phyloP scores from a whole-genome alignment of 371 early-diverging fungal species.

The Dentiscutata heterogama region DNA sequence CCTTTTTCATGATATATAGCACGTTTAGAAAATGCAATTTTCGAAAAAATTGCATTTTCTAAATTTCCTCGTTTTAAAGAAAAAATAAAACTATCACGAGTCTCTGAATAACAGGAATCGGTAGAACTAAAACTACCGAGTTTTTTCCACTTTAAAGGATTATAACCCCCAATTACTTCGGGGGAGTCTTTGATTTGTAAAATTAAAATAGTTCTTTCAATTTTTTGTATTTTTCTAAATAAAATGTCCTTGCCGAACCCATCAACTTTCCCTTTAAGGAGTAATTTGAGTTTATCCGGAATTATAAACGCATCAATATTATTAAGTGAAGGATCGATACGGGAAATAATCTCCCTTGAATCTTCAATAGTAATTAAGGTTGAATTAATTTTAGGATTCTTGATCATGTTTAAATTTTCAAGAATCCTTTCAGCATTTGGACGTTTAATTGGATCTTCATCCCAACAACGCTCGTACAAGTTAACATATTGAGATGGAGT shows the following conservation, averaged over 20 bases:
- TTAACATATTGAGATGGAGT: neutral
- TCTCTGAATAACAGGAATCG: too few species aligned
- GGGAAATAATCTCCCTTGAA: too few species aligned
- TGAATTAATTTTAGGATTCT: neutral
- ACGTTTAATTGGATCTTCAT: neutral
- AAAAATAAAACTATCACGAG: conserved; percentile 30
- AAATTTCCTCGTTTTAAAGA: conserved; percentile 1
- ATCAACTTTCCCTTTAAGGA: too few species aligned
- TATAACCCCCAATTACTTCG: conserved; percentile 38
- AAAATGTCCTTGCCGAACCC: too few species aligned
- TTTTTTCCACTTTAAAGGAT: conserved; percentile 29
- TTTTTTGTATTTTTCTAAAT: too few species aligned
- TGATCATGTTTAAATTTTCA: neutral
- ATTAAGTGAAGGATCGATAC: too few species aligned
- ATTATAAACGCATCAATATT: too few species aligned
- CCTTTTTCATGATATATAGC: neutral
- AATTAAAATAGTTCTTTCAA: neutral
- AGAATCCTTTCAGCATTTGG: neutral
- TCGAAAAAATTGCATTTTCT: conserved; percentile 18
- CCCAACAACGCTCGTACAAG: neutral
- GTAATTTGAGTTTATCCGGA: too few species aligned
- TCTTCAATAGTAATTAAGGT: too few species aligned
- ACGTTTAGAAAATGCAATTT: neutral
- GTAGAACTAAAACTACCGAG: neutral
- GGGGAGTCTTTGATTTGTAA: neutral